Percentiles rank a stretch among this genome's conserved stretches.
Conservation (phyloP, 306 rosid genomes). For the peach (Prunus persica) region Prunus_persica_NCBIv2 NC_034009.1:4888501-4889000, state of each 20-base stretch:
- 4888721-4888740: slow-evolving; percentile 1
- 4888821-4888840: not conserved
- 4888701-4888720: not conserved
- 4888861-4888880: no score
- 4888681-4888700: not conserved
- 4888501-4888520: not conserved
- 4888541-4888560: not conserved
- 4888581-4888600: not conserved
- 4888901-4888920: no score
- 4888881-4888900: no score
- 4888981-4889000: no score
- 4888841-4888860: not conserved
- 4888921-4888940: no score
- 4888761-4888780: not conserved
- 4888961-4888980: no score
- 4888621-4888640: not conserved
- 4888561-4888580: not conserved
- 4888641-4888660: not conserved
- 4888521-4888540: not conserved
- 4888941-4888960: no score
- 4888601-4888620: not conserved
- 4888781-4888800: not conserved
- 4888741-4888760: not conserved
- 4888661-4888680: not conserved
- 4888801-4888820: not conserved